Evolutionary conservation across 495 filamentous ascomycete species (phyloP), one percentile per base, ranked within the genome.

Genomic region (Usnea hakonensis): DNA sequence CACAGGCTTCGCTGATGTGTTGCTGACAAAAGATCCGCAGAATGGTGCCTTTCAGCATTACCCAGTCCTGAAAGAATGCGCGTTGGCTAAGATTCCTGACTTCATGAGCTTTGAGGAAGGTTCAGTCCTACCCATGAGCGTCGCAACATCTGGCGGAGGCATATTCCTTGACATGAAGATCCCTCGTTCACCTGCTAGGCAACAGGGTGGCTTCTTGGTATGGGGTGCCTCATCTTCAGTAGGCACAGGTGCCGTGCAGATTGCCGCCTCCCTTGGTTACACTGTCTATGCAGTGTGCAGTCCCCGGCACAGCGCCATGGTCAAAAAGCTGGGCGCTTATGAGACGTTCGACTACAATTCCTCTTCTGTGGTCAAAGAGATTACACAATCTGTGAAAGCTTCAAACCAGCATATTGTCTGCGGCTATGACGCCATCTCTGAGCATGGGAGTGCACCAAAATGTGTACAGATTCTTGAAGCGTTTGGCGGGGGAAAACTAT

Each of bases 161-260:
- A 38, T 70, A 3, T 70, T 66, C 48, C 14, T 66, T 40, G 19
- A 21, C 38, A 60, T 68, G 35, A 60, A 36, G 16, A 59, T 68
- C 21, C 67, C 68, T 41, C 57, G 64, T 21, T 67, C 67, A 19
- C 70, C 66, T 9, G 7, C 40, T 23, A 66, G 58, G 19, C 63
- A 54, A 62, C 67, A 48, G 35, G 67, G 46, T 44, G 70, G 41
- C 16, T 68, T 78, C 16, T 41, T 78, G 0, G 68, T 78, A 4
- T 76, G 75, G 75, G 73, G 75, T 21, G 75, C 73, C 55, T 69
- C 70, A 13, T 72, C 73, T 0, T 69, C 66, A 16, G 73, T 76
- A 16, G 75, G 74, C 30, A 69, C 65, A 46, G 68, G 70, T 60
- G 68, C 62, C 11, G 73, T 77, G 16, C 75, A 77, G 55, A 72